Base-by-base conservation (phyloP, 148 eudicot species). In the Fagopyrum esculentum region DNA sequence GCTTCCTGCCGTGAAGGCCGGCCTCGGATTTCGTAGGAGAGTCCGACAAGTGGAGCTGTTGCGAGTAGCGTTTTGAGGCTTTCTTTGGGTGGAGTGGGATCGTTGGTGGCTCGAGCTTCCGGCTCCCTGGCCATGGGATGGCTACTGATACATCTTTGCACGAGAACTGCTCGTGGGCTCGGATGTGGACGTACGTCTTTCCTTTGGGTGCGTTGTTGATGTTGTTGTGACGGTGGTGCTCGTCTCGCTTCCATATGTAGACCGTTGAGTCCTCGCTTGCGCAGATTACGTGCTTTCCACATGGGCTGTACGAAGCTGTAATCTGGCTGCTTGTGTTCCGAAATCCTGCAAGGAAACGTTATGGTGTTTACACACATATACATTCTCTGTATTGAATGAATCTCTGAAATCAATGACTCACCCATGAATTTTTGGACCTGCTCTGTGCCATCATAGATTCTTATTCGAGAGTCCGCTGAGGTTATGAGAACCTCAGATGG, bases 221-320 rank as follows among this genome's bases (percentile, higher is more conserved):
- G 17, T 77, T 81, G 9, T 29, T 69, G 45, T 72, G 40, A 1
- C 40, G 73, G 66, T 80, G 77, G 6, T 76, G 73, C 40, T 90
- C 97, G 76, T 92, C 97, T 4, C 87, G 83, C 73, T 83, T 95
- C 99, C 99, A 95, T 19, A 95, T 77, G 68, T 86, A 92, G 1
- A 95, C 96, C 48, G 90, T 85, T 13, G 97, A 89, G 78, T 95
- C 99, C 78, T 95, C 99, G 60, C 99, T 92, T 9, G 97, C 97
- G 60, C 85, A 84, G 40, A 95, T 77, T 2, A 95, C 84, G 71
- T 95, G 86, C 77, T 86, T 90, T 22, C 92, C 94, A 6, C 90
- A 89, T 4, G 90, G 82, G 69, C 85, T 90, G 51, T 85, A 90
- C 12, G 91, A 81, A 6, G 99, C 96, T 7, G 90, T 84, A 61